These are phyloP conservation scores for Diplotaxis tenuifolia DNA, from an alignment of 345 rosid genomes.

Conservation along the genomic window DNA sequence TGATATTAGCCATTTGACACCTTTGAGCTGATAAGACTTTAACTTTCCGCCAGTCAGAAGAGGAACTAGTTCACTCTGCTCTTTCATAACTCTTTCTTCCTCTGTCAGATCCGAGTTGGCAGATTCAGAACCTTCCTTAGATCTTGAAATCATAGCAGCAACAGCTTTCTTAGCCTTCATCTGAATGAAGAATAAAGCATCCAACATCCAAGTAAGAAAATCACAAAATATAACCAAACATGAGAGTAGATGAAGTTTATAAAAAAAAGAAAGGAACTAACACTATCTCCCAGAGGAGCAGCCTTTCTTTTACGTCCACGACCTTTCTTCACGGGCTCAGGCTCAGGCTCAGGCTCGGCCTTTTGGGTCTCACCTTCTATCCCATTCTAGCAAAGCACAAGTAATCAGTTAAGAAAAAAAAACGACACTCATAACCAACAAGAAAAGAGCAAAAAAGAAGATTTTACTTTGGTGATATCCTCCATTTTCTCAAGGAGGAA, in stretches of 20 bases:
- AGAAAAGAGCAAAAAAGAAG: conserved; percentile 7
- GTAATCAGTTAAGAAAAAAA: conserved; percentile 14
- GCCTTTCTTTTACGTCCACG: conserved; percentile 80
- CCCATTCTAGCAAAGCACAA: conserved; percentile 52
- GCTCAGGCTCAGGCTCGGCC: conserved; percentile 36
- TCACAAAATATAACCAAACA: background rate
- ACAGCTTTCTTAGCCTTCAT: conserved; percentile 84
- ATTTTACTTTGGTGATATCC: conserved; percentile 59
- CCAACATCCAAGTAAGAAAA: background rate
- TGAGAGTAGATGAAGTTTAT: background rate
- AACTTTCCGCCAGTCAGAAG: conserved; percentile 83
- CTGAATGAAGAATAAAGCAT: conserved; percentile 35
- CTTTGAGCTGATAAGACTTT: conserved; percentile 89
- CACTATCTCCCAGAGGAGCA: conserved; percentile 59
- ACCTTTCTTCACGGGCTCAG: conserved; percentile 47
- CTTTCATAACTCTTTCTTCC: conserved; percentile 72
- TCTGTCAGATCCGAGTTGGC: conserved; percentile 56
- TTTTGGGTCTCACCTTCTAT: conserved; percentile 46
- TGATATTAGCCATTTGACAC: conserved; percentile 96
- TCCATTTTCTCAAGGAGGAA: conserved; percentile 92
- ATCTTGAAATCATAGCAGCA: conserved; percentile 88
- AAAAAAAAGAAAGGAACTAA: conserved; percentile 36
- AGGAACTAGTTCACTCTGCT: conserved; percentile 83
- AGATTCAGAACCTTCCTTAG: conserved; percentile 46
- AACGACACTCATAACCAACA: conserved; percentile 5